Evolutionary conservation across 1,284 basidiomycete genomes (phyloP), one percentile per base, ranked within the genome.

Genomic region (Gymnopus androsaceus): DNA sequence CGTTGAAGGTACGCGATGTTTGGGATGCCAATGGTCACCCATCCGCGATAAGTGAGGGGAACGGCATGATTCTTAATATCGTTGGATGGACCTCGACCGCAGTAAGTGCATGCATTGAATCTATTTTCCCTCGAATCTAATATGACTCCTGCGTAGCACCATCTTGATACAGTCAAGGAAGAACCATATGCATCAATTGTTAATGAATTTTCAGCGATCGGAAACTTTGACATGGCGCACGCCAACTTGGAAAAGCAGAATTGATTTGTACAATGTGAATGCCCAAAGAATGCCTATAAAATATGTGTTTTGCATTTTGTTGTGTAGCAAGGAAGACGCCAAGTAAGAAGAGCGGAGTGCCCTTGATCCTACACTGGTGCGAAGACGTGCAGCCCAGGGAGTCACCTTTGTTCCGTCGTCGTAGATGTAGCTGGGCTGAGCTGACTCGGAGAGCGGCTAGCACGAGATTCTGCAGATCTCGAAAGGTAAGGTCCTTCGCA

Each of bases 31-130:
- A 59, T 2, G 63, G 61, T 27, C 55, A 59, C 3, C 64, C 63
- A 9, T 49, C 53, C 33, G 23, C 57, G 1, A 64, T 60, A 58
- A 63, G 61, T 27, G 67, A 68, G 51, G 57, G 64, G 15, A 57
- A 61, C 9, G 55, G 46, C 19, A 64, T 58, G 27, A 64, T 61
- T 41, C 48, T 64, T 11, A 23, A 62, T 3, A 45, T 66, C 12
- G 51, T 64, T 31, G 68, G 68, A 6, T 69, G 68, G 68, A 64
- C 64, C 33, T 66, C 62, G 30, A 52, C 62, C 14, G 59, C 62
- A 51, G 68, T 67, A 11, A 17, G 21, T 33, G 51, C 8, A 12
- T 49, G 7, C 1, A 49, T 21, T 3, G 19, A 21, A 31, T n/a
- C 4, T 3, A 9, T 21, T 9, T 14, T 17, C 6, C 23, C 17